Percentiles rank a stretch among this genome's conserved stretches.
These are phyloP conservation scores for Podila minutissima DNA, from an alignment of 192 early-diverging fungal species.

Conservation along the genomic window DNA sequence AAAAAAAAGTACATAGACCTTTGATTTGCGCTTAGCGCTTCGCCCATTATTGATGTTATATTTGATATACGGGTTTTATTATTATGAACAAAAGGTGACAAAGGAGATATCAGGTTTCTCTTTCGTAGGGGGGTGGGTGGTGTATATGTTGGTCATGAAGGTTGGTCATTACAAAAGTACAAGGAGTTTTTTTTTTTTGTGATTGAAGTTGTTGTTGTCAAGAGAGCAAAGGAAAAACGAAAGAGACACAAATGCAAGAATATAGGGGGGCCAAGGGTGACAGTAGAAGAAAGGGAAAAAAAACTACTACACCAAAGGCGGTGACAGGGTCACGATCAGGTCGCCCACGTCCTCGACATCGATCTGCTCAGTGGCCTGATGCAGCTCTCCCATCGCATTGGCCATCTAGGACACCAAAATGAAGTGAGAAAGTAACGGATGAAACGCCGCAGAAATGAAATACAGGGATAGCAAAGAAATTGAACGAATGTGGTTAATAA, in stretches of 20 bases:
- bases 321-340: conserved; percentile 44
- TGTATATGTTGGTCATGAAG: too few species aligned
- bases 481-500: neutral
- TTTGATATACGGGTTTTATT: too few species aligned
- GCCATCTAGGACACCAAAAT: conserved; percentile 17
- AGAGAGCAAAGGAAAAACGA: conserved; percentile 4
- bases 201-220: neutral
- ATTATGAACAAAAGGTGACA: too few species aligned
- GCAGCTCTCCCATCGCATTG: conserved; percentile 47
- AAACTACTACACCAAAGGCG: conserved; percentile 11
- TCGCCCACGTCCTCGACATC: conserved; percentile 52
- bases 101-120: too few species aligned
- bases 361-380: conserved; percentile 46
- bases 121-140: too few species aligned
- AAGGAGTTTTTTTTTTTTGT: too few species aligned
- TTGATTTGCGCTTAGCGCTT: too few species aligned
- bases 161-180: too few species aligned
- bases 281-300: neutral
- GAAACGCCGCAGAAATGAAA: neutral
- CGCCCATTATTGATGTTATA: too few species aligned
- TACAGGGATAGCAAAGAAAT: neutral
- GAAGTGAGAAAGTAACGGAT: neutral
- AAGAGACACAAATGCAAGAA: neutral
- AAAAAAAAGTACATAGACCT: too few species aligned
- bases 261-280: neutral